Conservation (phyloP, 371 early-diverging fungal species). For the Apophysomyces trapeziformis region DNA sequence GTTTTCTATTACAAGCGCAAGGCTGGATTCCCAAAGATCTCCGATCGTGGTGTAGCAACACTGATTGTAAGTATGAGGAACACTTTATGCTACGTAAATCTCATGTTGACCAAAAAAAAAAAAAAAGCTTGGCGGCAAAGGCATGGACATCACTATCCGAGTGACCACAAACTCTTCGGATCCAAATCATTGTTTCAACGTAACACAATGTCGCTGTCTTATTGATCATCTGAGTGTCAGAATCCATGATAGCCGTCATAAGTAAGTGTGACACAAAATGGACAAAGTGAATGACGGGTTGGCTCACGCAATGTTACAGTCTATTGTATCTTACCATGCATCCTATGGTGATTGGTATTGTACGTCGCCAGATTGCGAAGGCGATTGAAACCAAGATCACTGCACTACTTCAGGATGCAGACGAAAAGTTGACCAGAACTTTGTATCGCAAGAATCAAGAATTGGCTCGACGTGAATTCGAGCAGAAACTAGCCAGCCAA, state of each 20-base stretch:
- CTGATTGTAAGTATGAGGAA: conserved; percentile 24
- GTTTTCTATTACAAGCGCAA: conserved; percentile 65
- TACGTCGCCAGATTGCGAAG: conserved; percentile 52
- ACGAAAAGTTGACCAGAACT: conserved; percentile 37
- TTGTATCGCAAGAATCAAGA: conserved; percentile 23
- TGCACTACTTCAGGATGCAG: conserved; percentile 37
- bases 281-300: conserved; percentile 1
- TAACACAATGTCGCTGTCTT: conserved; percentile 37
- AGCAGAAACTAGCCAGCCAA: conserved; percentile 7
- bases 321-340: conserved; percentile 48
- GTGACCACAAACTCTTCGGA: conserved; percentile 39
- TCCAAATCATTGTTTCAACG: conserved; percentile 32
- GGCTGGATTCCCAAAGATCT: conserved; percentile 55
- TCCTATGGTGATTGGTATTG: conserved; percentile 51
- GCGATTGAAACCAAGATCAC: conserved; percentile 51
- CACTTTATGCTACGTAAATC: neutral
- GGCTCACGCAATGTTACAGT: conserved; percentile 17
- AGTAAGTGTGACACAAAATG: conserved; percentile 29
- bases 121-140: conserved; percentile 58
- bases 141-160: conserved; percentile 42
- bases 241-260: conserved; percentile 48
- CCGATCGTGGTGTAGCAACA: conserved; percentile 63
- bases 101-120: no score
- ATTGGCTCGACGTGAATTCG: neutral
- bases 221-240: conserved; percentile 57